phyloP scores from a whole-genome alignment of 192 early-diverging fungal genomes.

The Paraglomus brasilianum region DNA sequence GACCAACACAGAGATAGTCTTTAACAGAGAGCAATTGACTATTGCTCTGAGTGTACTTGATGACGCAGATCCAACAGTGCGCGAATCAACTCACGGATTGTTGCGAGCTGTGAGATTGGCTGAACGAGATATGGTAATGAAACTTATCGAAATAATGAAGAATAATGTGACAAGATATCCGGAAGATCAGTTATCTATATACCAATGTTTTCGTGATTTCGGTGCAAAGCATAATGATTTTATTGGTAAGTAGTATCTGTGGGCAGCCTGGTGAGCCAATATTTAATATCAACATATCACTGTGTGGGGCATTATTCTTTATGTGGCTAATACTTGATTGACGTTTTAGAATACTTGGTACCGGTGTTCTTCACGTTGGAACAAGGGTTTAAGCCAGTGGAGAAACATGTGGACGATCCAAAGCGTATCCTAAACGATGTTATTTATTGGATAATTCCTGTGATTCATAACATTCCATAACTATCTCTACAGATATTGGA shows the following conservation, averaged over 20 bases:
- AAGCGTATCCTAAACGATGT: constrained; percentile 8
- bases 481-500: constrained; percentile 59
- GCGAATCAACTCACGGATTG: constrained; percentile 72
- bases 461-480: neutral
- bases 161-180: constrained; percentile 65
- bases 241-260: constrained; percentile 39
- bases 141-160: constrained; percentile 58
- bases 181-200: constrained; percentile 69
- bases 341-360: constrained; percentile 30
- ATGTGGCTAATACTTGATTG: constrained; percentile 66
- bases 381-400: constrained; percentile 3
- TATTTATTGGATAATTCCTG: neutral
- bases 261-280: too few relatives aligned
- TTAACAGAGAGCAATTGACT: constrained; percentile 74
- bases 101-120: constrained; percentile 56
- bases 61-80: constrained; percentile 66
- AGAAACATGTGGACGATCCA: constrained; percentile 17
- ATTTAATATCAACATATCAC: constrained; percentile 48
- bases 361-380: constrained; percentile 27
- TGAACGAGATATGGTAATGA: constrained; percentile 42
- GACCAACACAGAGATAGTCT: constrained; percentile 45
- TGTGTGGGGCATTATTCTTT: too few relatives aligned
- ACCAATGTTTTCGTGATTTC: constrained; percentile 61
- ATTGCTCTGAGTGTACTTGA: constrained; percentile 75
- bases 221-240: constrained; percentile 60